A percentile compares a stretch with the other conserved stretches of the same genome.
Conservation (phyloP, 805 yeast species). For the Candida caryicola region DNA sequence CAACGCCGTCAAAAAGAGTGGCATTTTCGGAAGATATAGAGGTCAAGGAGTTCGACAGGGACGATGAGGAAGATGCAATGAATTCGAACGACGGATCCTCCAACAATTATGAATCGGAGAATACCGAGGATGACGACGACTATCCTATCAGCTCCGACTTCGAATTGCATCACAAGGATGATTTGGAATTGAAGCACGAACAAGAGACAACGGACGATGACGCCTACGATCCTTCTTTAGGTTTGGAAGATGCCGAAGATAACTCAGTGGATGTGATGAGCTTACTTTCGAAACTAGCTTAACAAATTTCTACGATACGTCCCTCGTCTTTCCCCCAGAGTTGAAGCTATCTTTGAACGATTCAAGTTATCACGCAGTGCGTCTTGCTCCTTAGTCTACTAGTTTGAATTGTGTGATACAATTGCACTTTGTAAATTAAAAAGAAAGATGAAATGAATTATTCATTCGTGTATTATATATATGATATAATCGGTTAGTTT, state of each 20-base stretch:
- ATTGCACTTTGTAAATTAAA: background rate
- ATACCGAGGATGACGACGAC: constrained; percentile 13
- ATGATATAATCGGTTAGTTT: background rate
- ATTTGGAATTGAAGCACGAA: constrained; percentile 28
- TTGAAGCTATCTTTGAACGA: no score
- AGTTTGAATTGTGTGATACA: no score
- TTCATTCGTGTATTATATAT: background rate
- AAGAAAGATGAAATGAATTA: background rate
- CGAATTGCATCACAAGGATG: constrained; percentile 30
- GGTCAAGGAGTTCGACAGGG: constrained; percentile 40
- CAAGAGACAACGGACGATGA: constrained; percentile 14
- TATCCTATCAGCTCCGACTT: constrained; percentile 12
- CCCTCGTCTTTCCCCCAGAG: no score
- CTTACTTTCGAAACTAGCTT: constrained; percentile 30
- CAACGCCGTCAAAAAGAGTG: constrained; percentile 33
- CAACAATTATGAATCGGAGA: constrained; percentile 12
- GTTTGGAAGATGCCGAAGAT: constrained; percentile 8
- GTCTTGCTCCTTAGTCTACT: no score
- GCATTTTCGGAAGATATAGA: constrained; percentile 43
- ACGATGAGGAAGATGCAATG: constrained; percentile 26
- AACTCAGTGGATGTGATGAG: constrained; percentile 26
- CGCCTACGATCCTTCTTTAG: constrained; percentile 21
- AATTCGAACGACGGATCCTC: constrained; percentile 21
- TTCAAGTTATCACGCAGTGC: no score
- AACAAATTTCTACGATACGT: no score